phyloP scores from a whole-genome alignment of 2,329 filamentous ascomycete genomes.

The Coleophoma cylindrospora region DNA sequence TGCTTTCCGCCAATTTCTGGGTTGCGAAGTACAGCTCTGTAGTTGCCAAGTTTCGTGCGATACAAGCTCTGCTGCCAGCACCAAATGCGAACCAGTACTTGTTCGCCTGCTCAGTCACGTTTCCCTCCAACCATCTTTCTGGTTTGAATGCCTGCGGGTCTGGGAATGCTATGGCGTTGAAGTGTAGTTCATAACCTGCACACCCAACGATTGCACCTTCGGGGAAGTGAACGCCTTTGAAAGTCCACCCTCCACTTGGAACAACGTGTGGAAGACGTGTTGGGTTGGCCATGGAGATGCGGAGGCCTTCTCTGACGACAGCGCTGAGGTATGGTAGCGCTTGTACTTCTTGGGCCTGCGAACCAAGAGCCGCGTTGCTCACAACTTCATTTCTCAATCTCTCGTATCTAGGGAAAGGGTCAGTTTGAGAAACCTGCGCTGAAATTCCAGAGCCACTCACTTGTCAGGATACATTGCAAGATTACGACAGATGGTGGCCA shows the following conservation, averaged over 20 bases:
- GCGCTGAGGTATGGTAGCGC: slow-evolving; percentile 39
- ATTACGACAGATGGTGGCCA: slow-evolving; percentile 41
- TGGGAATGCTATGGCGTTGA: slow-evolving; percentile 36
- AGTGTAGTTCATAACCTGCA: slow-evolving; percentile 39
- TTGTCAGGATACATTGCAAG: slow-evolving; percentile 35
- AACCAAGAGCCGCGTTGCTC: slow-evolving; percentile 12
- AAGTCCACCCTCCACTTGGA: slow-evolving; percentile 23
- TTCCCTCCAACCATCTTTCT: slow-evolving; percentile 38
- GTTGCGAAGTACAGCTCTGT: slow-evolving; percentile 37
- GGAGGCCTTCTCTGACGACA: slow-evolving; percentile 43
- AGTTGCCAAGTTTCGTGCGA: slow-evolving; percentile 42
- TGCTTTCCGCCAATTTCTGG: slow-evolving; percentile 34
- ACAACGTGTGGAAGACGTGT: slow-evolving; percentile 43
- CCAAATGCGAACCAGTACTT: slow-evolving; percentile 43
- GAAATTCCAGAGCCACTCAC: slow-evolving; percentile 17
- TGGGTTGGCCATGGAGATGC: slow-evolving; percentile 46
- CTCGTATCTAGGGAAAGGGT: slow-evolving; percentile 20
- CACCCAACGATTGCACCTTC: slow-evolving; percentile 38
- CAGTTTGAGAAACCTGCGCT: background rate
- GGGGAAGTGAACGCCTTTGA: slow-evolving; percentile 31
- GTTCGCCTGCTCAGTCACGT: slow-evolving; percentile 31
- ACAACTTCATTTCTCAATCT: slow-evolving; percentile 29
- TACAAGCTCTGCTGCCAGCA: slow-evolving; percentile 40
- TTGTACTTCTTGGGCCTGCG: slow-evolving; percentile 24
- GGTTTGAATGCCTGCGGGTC: slow-evolving; percentile 38